Evolutionary conservation across 2,329 filamentous ascomycete genomes (phyloP).

Genomic region (Aspergillus caelatus): DNA sequence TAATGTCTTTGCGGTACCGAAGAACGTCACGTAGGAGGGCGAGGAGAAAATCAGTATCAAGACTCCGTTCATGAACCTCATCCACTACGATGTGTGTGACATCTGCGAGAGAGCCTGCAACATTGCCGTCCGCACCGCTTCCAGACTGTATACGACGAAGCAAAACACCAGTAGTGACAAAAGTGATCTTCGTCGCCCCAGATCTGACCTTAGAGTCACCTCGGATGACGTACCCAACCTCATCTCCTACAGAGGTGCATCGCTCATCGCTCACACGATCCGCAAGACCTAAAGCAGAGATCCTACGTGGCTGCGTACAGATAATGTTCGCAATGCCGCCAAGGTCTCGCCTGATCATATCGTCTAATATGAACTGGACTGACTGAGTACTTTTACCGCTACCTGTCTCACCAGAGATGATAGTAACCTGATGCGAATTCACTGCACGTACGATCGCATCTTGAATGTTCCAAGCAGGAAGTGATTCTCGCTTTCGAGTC

Average conservation of each 20-base stretch:
- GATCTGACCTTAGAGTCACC: constrained; percentile 78
- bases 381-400: constrained; percentile 97
- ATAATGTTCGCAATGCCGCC: constrained; percentile 85
- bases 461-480: constrained; percentile 87
- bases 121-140: constrained; percentile 76
- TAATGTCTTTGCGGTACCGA: constrained; percentile 73
- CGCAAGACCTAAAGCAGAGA: constrained; percentile 89
- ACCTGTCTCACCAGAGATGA: constrained; percentile 95
- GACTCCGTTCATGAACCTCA: constrained; percentile 91
- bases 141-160: constrained; percentile 89
- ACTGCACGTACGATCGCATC: constrained; percentile 78
- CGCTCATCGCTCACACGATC: constrained; percentile 94
- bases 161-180: constrained; percentile 93
- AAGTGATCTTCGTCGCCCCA: constrained; percentile 82
- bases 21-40: constrained; percentile 85
- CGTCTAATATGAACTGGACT: constrained; percentile 92
- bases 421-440: constrained; percentile 79
- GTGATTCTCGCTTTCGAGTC: constrained; percentile 68
- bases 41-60: constrained; percentile 93
- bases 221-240: constrained; percentile 89
- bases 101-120: constrained; percentile 79
- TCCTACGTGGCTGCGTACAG: constrained; percentile 91
- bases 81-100: constrained; percentile 95
- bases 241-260: constrained; percentile 77
- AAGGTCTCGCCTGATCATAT: constrained; percentile 75